phyloP scores from a whole-genome alignment of 2,329 filamentous ascomycete species.

The Onygena corvina region DNA sequence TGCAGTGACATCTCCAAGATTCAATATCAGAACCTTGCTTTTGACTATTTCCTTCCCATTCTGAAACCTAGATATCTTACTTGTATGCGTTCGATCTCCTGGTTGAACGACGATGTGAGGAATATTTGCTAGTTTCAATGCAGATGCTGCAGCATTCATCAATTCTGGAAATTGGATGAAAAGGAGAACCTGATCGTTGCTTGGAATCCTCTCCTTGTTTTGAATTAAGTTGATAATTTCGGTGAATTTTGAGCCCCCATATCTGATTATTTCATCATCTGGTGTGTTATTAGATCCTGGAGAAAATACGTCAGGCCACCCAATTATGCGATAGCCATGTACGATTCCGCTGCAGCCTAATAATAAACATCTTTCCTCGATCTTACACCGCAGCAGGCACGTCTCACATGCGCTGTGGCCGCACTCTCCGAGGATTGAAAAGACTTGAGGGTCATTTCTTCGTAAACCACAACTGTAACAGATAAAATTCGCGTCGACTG shows the following conservation, averaged over 20 bases:
- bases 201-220: slow-evolving; percentile 22
- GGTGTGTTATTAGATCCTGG: slow-evolving; percentile 16
- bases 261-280: slow-evolving; percentile 15
- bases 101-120: slow-evolving; percentile 29
- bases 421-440: slow-evolving; percentile 38
- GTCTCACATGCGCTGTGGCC: slow-evolving; percentile 41
- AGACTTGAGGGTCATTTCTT: slow-evolving; percentile 20
- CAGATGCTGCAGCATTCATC: slow-evolving; percentile 27
- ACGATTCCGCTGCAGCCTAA: slow-evolving; percentile 32
- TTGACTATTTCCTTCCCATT: slow-evolving; percentile 23
- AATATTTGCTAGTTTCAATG: slow-evolving; percentile 22
- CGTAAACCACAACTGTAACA: slow-evolving; percentile 27
- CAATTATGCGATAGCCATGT: slow-evolving; percentile 32
- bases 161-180: slow-evolving; percentile 44
- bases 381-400: slow-evolving; percentile 24
- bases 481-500: slow-evolving; percentile 10
- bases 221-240: slow-evolving; percentile 37
- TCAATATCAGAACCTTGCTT: slow-evolving; percentile 45
- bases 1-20: slow-evolving; percentile 45
- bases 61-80: slow-evolving; percentile 34
- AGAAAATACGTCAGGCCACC: slow-evolving; percentile 26
- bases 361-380: slow-evolving; percentile 30
- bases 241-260: slow-evolving; percentile 39
- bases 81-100: slow-evolving; percentile 20
- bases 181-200: slow-evolving; percentile 42